Conservation (phyloP, 805 yeast species). For the Sungouiella thailandica region DNA sequence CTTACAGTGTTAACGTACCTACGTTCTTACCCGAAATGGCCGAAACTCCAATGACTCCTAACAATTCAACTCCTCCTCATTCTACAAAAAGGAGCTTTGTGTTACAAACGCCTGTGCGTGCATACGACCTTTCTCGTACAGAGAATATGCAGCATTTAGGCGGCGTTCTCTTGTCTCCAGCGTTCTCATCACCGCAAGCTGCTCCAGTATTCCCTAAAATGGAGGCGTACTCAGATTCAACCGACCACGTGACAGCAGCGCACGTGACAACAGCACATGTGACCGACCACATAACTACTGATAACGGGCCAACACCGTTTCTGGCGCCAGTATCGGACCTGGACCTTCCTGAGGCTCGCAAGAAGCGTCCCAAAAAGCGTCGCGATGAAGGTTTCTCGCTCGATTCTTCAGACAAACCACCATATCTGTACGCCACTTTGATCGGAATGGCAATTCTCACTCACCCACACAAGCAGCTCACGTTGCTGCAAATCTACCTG, state of each 20-base stretch:
- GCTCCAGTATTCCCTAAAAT: conserved; percentile 9
- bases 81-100: no score
- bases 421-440: conserved; percentile 87
- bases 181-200: conserved; percentile 45
- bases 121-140: conserved; percentile 5
- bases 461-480: conserved; percentile 48
- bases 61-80: conserved; percentile 34
- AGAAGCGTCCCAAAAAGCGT: conserved; percentile 25
- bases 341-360: conserved; percentile 4
- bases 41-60: conserved; percentile 23
- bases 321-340: conserved; percentile 32
- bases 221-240: no score
- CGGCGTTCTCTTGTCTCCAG: conserved; percentile 32
- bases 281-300: conserved; percentile 4
- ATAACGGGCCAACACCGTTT: conserved; percentile 19
- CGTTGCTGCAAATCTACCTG: conserved; percentile 66
- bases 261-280: not conserved
- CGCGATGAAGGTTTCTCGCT: conserved; percentile 39
- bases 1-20: conserved; percentile 7
- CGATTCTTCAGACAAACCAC: conserved; percentile 70
- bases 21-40: conserved; percentile 7
- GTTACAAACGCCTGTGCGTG: conserved; percentile 18
- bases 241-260: no score
- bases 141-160: no score
- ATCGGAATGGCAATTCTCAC: conserved; percentile 91